Base-by-base conservation (phyloP, 2,329 filamentous ascomycete species). In the Didymella pomorum region DNA sequence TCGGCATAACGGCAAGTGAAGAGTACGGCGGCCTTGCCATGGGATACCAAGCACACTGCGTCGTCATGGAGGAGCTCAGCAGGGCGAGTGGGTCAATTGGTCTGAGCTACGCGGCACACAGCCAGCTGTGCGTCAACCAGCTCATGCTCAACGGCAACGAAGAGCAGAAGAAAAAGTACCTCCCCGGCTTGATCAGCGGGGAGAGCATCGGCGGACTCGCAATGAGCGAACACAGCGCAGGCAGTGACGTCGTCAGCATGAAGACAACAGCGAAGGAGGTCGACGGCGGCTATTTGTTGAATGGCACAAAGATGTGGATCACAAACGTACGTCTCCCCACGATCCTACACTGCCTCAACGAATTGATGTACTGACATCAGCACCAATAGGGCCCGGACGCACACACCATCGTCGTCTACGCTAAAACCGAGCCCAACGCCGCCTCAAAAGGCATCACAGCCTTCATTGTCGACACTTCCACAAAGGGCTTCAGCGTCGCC, bases 221-320 rank as follows among this genome's bases (percentile, higher is more conserved):
- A 54, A 99, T 99, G 95, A 93, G 89, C 25, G 94, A 99, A 79
- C 90, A 93, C 62, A 91, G 90, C 7, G 89, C 94, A 0, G 94
- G 94, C 14, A 93, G 89, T 67, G 94, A 99, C 79, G 94, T 99
- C 3, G 93, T 99, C 26, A 91, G 90, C 78, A 98, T 98, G 94
- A 92, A 93, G 76, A 96, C 89, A 43, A 89, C 86, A 3, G 94
- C 93, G 0, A 90, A 87, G 74, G 83, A 86, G 63, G 90, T 92
- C 11, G 90, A 95, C 69, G 93, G 93, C 33, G 94, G 94, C 26
- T 97, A 90, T 76, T 62, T 93, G 20, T 81, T 99, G 54, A 92
- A 93, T 71, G 94, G 93, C 29, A 91, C 89, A 60, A 97, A 99
- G 84, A 97, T 98, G 94, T 99, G 94, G 94, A 99, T 99, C 75